A percentile compares a stretch with the other conserved stretches of the same genome.
Conservation (phyloP, 495 filamentous ascomycete species). For the Talaromyces stipitatus region DNA sequence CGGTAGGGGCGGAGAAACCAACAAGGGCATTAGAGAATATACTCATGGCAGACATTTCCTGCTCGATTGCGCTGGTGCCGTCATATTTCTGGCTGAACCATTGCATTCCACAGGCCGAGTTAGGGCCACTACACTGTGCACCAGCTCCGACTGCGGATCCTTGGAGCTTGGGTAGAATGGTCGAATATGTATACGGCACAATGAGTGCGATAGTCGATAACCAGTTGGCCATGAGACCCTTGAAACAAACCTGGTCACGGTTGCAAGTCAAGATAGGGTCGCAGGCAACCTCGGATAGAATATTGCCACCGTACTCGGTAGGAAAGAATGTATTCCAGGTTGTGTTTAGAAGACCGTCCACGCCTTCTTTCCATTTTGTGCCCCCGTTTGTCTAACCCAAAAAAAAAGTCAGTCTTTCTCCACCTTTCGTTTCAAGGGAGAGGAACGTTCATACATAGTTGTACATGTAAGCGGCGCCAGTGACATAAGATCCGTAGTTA, state of each 20-base stretch:
- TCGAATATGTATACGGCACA: constrained; percentile 51
- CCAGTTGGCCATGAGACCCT: constrained; percentile 67
- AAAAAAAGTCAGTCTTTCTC: constrained; percentile 8
- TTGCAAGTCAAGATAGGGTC: constrained; percentile 59
- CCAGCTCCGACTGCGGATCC: constrained; percentile 54
- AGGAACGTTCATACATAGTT: constrained; percentile 44
- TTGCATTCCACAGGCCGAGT: constrained; percentile 44
- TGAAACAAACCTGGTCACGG: constrained; percentile 65
- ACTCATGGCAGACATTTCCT: constrained; percentile 54
- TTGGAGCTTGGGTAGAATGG: constrained; percentile 49
- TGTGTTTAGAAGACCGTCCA: constrained; percentile 47
- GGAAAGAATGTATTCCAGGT: constrained; percentile 46
- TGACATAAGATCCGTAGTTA: constrained; percentile 65
- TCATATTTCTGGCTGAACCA: constrained; percentile 44
- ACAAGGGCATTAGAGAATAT: constrained; percentile 49
- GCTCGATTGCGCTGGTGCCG: constrained; percentile 40
- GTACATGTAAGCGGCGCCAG: constrained; percentile 71
- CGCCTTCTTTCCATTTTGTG: constrained; percentile 48
- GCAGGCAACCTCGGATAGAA: constrained; percentile 65
- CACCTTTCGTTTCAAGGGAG: background rate
- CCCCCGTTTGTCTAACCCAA: constrained; percentile 34
- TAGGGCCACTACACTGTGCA: constrained; percentile 46
- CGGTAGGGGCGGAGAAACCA: constrained; percentile 17
- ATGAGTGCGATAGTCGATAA: constrained; percentile 58
- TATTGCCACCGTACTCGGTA: constrained; percentile 37